Base-by-base conservation (phyloP, 257 asterid species). In the Scutellaria barbata region DNA sequence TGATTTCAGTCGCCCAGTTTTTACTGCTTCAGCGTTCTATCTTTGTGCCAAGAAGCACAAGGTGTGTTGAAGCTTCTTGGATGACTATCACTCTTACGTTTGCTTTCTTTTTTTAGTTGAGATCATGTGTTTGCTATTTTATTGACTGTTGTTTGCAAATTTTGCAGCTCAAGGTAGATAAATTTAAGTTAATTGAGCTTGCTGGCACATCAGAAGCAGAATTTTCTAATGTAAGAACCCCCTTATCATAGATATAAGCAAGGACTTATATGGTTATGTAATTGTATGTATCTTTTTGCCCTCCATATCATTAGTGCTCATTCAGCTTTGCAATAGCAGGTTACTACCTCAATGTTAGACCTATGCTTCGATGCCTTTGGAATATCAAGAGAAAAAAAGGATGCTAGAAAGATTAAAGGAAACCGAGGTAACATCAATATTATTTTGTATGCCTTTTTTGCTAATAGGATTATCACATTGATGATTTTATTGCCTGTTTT, bases 141-240 rank as follows among this genome's bases (percentile, higher is more conserved):
- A 45, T 9, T 72, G 71, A 77, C 9, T 40, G 45, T 51, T 48
- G 0, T 61, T 10, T 63, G 39, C 0, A 2, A 41, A 22, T 58
- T 80, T 59, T 75, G 76, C 86, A 94, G 99, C 87, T 94, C 70
- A 94, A 91, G 83, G 96, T 84, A 12, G 99, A 94, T 71, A 94
- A 85, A 73, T 64, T 74, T 56, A 94, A 87, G 93, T 72, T 94
- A 74, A 85, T 91, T 53, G 98, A 89, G 73, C 83, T 94, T 53
- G 90, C 96, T 40, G 99, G 98, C 47, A 84, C 96, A 69, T 85
- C 98, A 60, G 99, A 94, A 75, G 79, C 96, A 22, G 99, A 88
- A 76, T 94, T 89, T 74, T 54, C 96, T 54, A 85, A 71, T 72
- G 96, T 94, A 83, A 85, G 91, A 50, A 41, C 33, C 18, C 3